phyloP scores from a whole-genome alignment of 306 rosid genomes.

The Boehmeria nivea region DNA sequence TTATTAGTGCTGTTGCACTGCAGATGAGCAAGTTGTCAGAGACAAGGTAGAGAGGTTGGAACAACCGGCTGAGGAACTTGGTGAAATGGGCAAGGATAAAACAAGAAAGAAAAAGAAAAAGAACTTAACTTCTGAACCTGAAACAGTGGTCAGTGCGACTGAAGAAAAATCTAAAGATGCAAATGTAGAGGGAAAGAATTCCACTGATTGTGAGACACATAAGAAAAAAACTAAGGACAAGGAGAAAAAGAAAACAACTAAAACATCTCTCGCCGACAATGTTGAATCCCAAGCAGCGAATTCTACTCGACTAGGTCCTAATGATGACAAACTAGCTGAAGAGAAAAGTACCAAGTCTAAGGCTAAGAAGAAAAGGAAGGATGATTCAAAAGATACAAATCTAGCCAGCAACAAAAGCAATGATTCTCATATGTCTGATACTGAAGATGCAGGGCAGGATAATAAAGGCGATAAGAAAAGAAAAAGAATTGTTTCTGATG shows the following conservation, averaged over 20 bases:
- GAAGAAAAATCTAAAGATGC: constrained; percentile 28
- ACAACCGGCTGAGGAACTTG: constrained; percentile 20
- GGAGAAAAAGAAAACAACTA: constrained; percentile 45
- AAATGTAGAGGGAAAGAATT: constrained; percentile 27
- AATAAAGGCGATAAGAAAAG: constrained; percentile 61
- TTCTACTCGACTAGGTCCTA: neutral
- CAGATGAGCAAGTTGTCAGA: neutral
- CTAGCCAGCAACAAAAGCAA: constrained; percentile 27
- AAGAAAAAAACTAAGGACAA: constrained; percentile 52
- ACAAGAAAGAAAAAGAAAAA: constrained; percentile 43
- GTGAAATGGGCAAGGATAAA: constrained; percentile 41
- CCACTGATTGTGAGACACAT: constrained; percentile 26
- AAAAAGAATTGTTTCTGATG: constrained; percentile 51
- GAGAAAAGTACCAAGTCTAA: constrained; percentile 27
- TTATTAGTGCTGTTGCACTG: too few species aligned
- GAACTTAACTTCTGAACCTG: constrained; percentile 36
- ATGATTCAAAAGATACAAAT: constrained; percentile 22
- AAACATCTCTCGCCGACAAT: constrained; percentile 17
- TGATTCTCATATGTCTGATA: constrained; percentile 16
- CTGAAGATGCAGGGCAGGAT: too few species aligned
- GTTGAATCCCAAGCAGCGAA: constrained; percentile 4
- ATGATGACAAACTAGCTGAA: neutral
- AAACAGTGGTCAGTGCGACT: too few species aligned
- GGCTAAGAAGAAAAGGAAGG: constrained; percentile 34
- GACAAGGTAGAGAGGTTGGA: constrained; percentile 15